Evolutionary conservation across 257 asterid genomes (phyloP).

Genomic region (Misopates orontium): DNA sequence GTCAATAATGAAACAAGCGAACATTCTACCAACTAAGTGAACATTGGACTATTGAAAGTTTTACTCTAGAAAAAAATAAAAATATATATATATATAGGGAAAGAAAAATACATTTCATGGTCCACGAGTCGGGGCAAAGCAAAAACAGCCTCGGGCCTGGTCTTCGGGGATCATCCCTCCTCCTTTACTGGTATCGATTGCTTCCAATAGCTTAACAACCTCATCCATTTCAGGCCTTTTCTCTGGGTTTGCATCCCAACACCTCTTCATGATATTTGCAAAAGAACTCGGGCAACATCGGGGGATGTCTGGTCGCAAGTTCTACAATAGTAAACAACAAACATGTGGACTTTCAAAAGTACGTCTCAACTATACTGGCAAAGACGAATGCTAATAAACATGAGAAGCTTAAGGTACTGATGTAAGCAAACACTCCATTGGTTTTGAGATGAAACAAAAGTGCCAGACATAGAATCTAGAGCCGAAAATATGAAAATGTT

Average conservation of each 20-base stretch:
- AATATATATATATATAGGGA: neutral
- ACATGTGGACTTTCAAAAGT: neutral
- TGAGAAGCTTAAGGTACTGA: too few species aligned
- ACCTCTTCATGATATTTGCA: slow-evolving; percentile 64
- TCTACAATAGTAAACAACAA: slow-evolving; percentile 33
- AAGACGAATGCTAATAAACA: too few species aligned
- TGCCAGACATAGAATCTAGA: too few species aligned
- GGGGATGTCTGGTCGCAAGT: slow-evolving; percentile 77
- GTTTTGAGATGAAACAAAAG: too few species aligned
- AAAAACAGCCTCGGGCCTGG: slow-evolving; percentile 65
- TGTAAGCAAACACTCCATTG: too few species aligned
- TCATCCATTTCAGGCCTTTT: slow-evolving; percentile 90
- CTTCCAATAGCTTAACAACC: slow-evolving; percentile 75
- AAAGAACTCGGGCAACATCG: slow-evolving; percentile 77
- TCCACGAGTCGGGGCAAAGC: slow-evolving; percentile 78
- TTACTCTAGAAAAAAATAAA: slow-evolving; percentile 6
- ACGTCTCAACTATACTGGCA: too few species aligned
- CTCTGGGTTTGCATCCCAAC: slow-evolving; percentile 84
- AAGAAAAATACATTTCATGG: slow-evolving; percentile 39
- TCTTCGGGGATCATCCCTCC: slow-evolving; percentile 96
- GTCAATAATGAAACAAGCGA: slow-evolving; percentile 19
- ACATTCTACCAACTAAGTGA: slow-evolving; percentile 22
- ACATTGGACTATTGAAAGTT: neutral
- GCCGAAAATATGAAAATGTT: neutral
- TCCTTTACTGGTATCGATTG: slow-evolving; percentile 83